These are phyloP conservation scores for Amoebophrya sp. DNA, from an alignment of 169 alveolate species.

Conservation along the genomic window DNA sequence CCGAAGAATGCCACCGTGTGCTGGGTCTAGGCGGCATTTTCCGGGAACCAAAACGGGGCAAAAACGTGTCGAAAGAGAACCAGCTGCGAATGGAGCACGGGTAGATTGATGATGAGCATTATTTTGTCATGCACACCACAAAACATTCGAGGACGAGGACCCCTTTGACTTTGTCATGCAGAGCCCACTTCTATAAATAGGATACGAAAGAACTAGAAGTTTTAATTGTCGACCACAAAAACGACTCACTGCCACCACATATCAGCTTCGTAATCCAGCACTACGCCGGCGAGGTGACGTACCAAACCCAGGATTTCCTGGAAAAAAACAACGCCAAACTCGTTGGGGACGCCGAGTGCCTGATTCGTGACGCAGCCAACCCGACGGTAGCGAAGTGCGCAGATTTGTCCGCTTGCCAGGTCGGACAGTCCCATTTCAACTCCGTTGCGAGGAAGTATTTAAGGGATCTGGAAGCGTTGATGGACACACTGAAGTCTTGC, in stretches of 20 bases:
- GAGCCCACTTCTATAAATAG: too few species aligned
- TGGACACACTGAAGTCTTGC: constrained; percentile 17
- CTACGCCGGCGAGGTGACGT: constrained; percentile 32
- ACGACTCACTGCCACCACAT: too few species aligned
- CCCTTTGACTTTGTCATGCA: too few species aligned
- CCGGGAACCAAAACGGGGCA: neutral
- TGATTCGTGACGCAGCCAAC: neutral
- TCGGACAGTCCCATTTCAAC: neutral
- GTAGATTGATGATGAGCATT: too few species aligned
- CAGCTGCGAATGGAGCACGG: neutral
- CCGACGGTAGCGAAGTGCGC: neutral
- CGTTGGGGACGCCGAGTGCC: constrained; percentile 34
- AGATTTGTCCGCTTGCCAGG: neutral
- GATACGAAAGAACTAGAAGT: too few species aligned
- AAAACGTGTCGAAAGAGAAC: neutral
- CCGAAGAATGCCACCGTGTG: neutral
- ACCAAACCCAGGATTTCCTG: neutral
- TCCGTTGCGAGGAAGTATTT: neutral
- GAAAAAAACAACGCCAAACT: constrained; percentile 29
- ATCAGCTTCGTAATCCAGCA: neutral
- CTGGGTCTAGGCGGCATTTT: neutral
- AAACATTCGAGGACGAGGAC: too few species aligned
- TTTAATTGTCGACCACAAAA: too few species aligned
- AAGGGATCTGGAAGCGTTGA: constrained; percentile 19
- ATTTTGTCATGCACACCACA: too few species aligned